Evolutionary conservation across 177 flowering plant species (phyloP).

Genomic region (Vitis hybrid): DNA sequence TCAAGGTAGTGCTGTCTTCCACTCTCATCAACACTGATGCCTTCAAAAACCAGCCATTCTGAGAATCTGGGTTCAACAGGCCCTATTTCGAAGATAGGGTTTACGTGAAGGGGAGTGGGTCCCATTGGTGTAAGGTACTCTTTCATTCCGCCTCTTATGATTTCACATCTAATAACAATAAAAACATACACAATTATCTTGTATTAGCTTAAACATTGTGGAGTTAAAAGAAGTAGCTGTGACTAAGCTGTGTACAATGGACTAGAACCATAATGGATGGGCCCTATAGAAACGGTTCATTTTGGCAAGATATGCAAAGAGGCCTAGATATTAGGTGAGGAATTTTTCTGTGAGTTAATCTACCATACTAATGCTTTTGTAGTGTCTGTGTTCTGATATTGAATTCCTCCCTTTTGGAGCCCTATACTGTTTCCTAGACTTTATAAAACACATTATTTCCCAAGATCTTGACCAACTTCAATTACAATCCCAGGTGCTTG

Average conservation of each 20-base stretch:
- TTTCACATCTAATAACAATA: constrained; percentile 62
- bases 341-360: neutral
- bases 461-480: too few species aligned
- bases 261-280: neutral
- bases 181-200: neutral
- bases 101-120: constrained; percentile 89
- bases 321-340: neutral
- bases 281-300: neutral
- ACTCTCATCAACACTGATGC: constrained; percentile 93
- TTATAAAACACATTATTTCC: too few species aligned
- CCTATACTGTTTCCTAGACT: too few species aligned
- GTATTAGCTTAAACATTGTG: neutral
- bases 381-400: too few species aligned
- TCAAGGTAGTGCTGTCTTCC: constrained; percentile 94
- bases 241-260: neutral
- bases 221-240: neutral
- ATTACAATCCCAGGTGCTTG: too few species aligned
- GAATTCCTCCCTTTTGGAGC: too few species aligned
- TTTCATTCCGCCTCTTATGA: constrained; percentile 86
- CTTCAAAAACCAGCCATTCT: constrained; percentile 97
- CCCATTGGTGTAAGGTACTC: constrained; percentile 98
- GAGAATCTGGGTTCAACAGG: constrained; percentile 95
- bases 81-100: constrained; percentile 95
- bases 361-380: too few species aligned
- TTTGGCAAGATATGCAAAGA: neutral